These are phyloP conservation scores for Wallacemonas sp. DNA, from an alignment of 208 protist genomes.

Conservation along the genomic window DNA sequence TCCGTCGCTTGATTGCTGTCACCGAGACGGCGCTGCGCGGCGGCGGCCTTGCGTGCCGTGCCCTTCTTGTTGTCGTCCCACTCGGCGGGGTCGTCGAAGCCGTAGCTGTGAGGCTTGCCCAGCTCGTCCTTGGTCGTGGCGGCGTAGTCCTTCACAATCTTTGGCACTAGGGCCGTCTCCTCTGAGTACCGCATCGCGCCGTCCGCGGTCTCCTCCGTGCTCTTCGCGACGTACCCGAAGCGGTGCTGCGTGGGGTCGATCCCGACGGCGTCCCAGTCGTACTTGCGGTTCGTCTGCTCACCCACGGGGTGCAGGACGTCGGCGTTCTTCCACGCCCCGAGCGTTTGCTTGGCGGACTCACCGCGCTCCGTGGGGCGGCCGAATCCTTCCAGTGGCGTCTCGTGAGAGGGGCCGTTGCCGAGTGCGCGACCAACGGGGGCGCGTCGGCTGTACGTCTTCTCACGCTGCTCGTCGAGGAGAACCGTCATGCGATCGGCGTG, in stretches of 20 bases:
- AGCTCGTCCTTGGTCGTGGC: slow-evolving; percentile 46
- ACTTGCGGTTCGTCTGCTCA: slow-evolving; percentile 56
- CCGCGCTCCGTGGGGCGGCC: slow-evolving; percentile 43
- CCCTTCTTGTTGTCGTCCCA: slow-evolving; percentile 43
- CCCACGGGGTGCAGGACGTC: slow-evolving; percentile 59
- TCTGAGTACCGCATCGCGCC: slow-evolving; percentile 1
- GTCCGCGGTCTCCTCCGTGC: slow-evolving; percentile 11
- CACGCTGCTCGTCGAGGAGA: slow-evolving; percentile 70
- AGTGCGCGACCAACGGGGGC: slow-evolving; percentile 67
- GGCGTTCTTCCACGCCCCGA: slow-evolving; percentile 52
- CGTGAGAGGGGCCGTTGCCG: slow-evolving; percentile 19
- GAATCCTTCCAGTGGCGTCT: slow-evolving; percentile 61
- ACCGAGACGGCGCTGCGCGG: slow-evolving; percentile 22
- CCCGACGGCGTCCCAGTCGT: slow-evolving; percentile 72
- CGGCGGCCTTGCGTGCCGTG: slow-evolving; percentile 22
- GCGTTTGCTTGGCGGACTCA: slow-evolving; percentile 51
- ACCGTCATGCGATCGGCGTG: slow-evolving; percentile 61
- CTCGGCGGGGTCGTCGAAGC: slow-evolving; percentile 60
- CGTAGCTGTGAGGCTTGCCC: slow-evolving; percentile 53
- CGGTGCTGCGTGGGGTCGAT: slow-evolving; percentile 76
- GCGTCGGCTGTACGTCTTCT: slow-evolving; percentile 50
- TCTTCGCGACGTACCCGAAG: slow-evolving; percentile 48
- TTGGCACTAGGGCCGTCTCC: slow-evolving; percentile 53
- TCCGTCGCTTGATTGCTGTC: slow-evolving; percentile 40
- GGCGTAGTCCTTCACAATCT: slow-evolving; percentile 65